A percentile compares a stretch with the other conserved stretches of the same genome.
phyloP scores from a whole-genome alignment of 225 moss, liverwort and hornwort species.

The Pleurozium schreberi region DNA sequence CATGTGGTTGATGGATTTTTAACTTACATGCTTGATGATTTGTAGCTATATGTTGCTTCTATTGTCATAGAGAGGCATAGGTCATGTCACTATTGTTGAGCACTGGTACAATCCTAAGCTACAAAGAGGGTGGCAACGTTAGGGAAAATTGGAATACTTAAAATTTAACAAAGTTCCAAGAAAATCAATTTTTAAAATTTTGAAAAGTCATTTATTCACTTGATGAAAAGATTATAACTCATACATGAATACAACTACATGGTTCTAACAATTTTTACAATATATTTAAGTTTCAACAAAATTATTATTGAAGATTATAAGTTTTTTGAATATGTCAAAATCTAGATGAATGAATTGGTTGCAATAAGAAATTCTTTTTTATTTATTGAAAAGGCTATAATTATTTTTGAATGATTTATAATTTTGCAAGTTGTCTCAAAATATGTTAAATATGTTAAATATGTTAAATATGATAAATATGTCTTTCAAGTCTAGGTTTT shows the following conservation, averaged over 20 bases:
- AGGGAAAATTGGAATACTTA: no score
- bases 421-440: background rate
- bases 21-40: no score
- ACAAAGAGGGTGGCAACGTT: no score
- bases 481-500: background rate
- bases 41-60: no score
- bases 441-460: background rate
- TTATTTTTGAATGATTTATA: background rate
- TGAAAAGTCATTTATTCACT: background rate
- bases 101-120: no score
- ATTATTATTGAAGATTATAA: background rate
- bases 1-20: no score
- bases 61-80: no score
- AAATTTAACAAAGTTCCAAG: no score
- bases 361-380: fast-evolving
- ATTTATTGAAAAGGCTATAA: background rate
- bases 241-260: background rate
- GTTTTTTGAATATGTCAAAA: background rate
- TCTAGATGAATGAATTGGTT: background rate
- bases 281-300: background rate
- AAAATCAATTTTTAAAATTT: background rate
- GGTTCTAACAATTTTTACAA: background rate
- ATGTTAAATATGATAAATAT: background rate
- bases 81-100: no score
- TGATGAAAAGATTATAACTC: background rate